phyloP scores from a whole-genome alignment of 345 rosid genomes.

The Ceriops decandra region DNA sequence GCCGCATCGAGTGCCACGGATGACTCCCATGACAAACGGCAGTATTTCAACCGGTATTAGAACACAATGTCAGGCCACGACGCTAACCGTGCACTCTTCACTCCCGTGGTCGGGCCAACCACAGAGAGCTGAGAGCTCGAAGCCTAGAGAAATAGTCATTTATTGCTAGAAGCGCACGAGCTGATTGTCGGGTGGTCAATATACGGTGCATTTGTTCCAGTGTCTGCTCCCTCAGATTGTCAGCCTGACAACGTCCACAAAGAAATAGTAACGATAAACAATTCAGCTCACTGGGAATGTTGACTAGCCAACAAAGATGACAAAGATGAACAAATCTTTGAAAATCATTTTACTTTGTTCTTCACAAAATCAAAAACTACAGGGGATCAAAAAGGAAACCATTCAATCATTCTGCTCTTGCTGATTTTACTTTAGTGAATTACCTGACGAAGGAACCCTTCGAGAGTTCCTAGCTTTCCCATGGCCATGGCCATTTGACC shows the following conservation, averaged over 20 bases:
- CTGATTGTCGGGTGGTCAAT: slow-evolving; percentile 77
- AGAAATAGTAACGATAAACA: not conserved
- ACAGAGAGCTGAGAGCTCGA: slow-evolving; percentile 88
- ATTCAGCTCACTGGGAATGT: not conserved
- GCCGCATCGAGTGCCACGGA: not conserved
- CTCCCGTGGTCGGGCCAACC: slow-evolving; percentile 71
- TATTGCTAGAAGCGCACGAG: slow-evolving; percentile 66
- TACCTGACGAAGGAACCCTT: slow-evolving; percentile 82
- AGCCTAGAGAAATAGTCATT: slow-evolving; percentile 81
- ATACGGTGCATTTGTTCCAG: slow-evolving; percentile 57
- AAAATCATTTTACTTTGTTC: too few relatives aligned
- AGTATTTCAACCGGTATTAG: not conserved
- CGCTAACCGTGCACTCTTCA: slow-evolving; percentile 1
- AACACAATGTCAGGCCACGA: not conserved
- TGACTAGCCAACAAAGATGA: not conserved
- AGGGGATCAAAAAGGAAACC: too few relatives aligned
- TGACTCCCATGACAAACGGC: not conserved
- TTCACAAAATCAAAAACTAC: too few relatives aligned
- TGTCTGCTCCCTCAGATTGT: slow-evolving; percentile 50
- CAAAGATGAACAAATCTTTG: too few relatives aligned
- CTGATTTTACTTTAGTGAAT: not conserved
- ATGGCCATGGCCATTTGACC: slow-evolving; percentile 99
- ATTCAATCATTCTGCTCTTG: too few relatives aligned
- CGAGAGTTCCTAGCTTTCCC: slow-evolving; percentile 91
- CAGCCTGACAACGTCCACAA: slow-evolving; percentile 24